Evolutionary conservation across 140 eudicot genomes (phyloP).

Genomic region (Ambrosia hybrid): DNA sequence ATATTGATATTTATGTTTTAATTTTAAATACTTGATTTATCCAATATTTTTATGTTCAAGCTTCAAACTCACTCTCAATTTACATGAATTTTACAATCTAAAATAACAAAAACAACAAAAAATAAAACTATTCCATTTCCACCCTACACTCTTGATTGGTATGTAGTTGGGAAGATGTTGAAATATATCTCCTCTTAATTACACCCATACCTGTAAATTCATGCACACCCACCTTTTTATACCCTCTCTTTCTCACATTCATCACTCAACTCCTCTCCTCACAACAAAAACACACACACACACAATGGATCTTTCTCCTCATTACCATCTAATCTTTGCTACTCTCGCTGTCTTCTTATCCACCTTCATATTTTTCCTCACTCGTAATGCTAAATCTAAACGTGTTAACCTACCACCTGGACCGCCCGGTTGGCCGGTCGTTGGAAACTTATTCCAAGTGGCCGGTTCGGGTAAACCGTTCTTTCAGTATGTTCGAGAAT

Average conservation of each 20-base stretch:
- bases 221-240: conserved; percentile 39
- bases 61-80: not conserved
- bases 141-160: conserved; percentile 16
- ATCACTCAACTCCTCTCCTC: not conserved
- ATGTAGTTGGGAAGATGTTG: conserved; percentile 37
- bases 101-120: not conserved
- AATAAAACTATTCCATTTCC: not conserved
- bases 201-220: conserved; percentile 58
- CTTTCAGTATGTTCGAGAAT: conserved; percentile 58
- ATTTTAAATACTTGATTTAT: not conserved
- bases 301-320: not conserved
- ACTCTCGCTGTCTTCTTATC: conserved; percentile 43
- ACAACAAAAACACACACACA: not conserved
- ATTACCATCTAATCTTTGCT: conserved; percentile 49
- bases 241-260: conserved; percentile 15
- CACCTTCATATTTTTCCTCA: conserved; percentile 26
- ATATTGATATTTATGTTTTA: too few relatives aligned
- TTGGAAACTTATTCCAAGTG: conserved; percentile 81
- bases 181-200: conserved; percentile 31
- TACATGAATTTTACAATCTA: not conserved
- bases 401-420: conserved; percentile 73
- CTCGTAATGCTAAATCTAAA: conserved; percentile 30
- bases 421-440: conserved; percentile 90
- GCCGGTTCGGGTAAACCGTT: conserved; percentile 78
- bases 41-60: not conserved